phyloP scores from a whole-genome alignment of 2,329 filamentous ascomycete genomes.

The Xylariaceae sp. region DNA sequence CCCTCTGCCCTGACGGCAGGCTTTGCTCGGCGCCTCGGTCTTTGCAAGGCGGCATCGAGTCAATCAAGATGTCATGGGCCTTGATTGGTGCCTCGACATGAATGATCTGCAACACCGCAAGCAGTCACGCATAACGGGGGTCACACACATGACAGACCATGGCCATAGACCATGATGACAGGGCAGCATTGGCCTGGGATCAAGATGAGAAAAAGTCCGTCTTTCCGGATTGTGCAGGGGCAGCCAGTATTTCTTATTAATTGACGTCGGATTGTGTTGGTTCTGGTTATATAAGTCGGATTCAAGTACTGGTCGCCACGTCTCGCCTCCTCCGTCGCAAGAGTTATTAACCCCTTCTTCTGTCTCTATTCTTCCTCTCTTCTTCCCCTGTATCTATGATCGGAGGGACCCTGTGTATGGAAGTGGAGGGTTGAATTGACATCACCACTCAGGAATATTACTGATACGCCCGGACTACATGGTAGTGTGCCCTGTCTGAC shows the following conservation, averaged over 20 bases:
- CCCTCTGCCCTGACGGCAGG: neutral
- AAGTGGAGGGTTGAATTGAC: neutral
- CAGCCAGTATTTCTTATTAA: neutral
- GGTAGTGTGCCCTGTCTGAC: neutral
- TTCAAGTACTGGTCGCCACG: neutral
- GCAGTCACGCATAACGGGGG: neutral
- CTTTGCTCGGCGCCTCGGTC: neutral
- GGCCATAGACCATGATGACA: neutral
- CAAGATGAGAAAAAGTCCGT: neutral
- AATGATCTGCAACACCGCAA: neutral
- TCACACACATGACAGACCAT: neutral
- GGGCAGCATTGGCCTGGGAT: neutral
- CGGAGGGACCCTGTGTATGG: neutral
- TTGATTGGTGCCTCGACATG: neutral
- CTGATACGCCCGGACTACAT: neutral
- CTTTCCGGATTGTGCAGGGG: neutral
- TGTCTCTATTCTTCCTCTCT: neutral
- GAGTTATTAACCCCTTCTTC: neutral
- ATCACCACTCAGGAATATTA: neutral
- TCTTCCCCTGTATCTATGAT: neutral
- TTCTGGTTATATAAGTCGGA: neutral
- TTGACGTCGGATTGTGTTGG: neutral
- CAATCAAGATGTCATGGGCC: neutral
- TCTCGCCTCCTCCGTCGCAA: neutral
- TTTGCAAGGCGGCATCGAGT: neutral